These are phyloP conservation scores for Stentor roeselii DNA, from an alignment of 73 alveolate genomes.

Conservation along the genomic window DNA sequence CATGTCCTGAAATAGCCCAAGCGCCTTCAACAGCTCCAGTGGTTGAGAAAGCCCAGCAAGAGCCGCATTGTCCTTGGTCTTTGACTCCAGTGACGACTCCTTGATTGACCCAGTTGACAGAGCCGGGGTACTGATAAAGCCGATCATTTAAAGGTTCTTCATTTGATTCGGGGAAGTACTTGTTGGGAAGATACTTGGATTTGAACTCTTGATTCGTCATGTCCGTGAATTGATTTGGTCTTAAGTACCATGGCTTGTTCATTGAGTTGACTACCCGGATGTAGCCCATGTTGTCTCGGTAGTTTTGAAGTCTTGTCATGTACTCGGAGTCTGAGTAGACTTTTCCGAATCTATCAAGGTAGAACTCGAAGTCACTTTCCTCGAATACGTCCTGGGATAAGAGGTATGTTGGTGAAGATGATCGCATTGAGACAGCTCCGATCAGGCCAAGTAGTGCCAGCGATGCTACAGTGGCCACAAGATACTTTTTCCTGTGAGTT, in stretches of 20 bases:
- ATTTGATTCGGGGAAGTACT: neutral
- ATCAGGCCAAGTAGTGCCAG: too few relatives aligned
- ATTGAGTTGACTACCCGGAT: neutral
- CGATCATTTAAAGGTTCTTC: neutral
- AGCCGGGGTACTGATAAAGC: slow-evolving; percentile 12
- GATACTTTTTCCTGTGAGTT: too few relatives aligned
- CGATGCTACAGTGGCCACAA: too few relatives aligned
- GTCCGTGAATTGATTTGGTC: slow-evolving; percentile 51
- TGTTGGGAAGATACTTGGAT: neutral
- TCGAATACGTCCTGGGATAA: neutral
- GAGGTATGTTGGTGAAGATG: too few relatives aligned
- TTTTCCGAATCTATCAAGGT: neutral
- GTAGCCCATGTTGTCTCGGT: slow-evolving; percentile 5
- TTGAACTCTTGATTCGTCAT: slow-evolving; percentile 44
- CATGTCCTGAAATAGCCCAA: slow-evolving; percentile 25
- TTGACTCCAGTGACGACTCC: slow-evolving; percentile 58
- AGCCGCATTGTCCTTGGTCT: slow-evolving; percentile 76
- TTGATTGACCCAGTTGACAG: slow-evolving; percentile 65
- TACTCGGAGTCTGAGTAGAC: neutral
- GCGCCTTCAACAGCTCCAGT: slow-evolving; percentile 69
- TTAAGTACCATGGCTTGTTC: slow-evolving; percentile 1
- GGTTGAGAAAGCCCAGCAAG: slow-evolving; percentile 84
- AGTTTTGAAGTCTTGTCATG: neutral
- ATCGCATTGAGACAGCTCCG: too few relatives aligned
- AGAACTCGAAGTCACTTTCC: neutral